A percentile compares a stretch with the other conserved stretches of the same genome.
Conservation (phyloP, 768 basidiomycete species). For the Amanita muscaria region DNA sequence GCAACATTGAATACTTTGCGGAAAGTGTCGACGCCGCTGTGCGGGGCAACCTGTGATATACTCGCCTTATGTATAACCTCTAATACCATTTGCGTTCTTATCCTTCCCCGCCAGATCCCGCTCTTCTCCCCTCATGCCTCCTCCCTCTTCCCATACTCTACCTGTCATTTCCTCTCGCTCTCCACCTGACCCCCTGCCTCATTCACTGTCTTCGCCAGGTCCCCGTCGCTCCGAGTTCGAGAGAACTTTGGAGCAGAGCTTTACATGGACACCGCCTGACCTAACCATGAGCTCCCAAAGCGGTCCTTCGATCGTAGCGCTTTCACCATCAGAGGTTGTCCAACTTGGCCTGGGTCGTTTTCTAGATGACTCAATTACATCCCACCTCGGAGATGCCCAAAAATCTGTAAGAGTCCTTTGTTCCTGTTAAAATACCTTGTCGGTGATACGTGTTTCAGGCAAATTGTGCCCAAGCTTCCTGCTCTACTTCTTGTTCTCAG, state of each 20-base stretch:
- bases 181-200: neutral
- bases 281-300: slow-evolving; percentile 4
- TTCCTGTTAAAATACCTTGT: too few species aligned
- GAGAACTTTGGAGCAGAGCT: slow-evolving; percentile 1
- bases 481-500: neutral
- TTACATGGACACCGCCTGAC: slow-evolving; percentile 2
- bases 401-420: neutral
- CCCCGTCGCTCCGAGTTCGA: neutral
- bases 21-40: slow-evolving; percentile 79
- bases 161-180: neutral
- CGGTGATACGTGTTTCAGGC: neutral
- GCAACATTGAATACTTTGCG: slow-evolving; percentile 87
- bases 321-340: slow-evolving; percentile 4
- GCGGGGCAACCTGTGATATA: slow-evolving; percentile 56
- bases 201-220: slow-evolving; percentile 1
- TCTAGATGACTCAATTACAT: neutral
- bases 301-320: slow-evolving; percentile 4
- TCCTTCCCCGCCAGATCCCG: neutral
- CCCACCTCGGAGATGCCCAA: neutral
- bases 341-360: slow-evolving; percentile 3
- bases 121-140: neutral
- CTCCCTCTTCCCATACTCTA: neutral
- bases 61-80: neutral
- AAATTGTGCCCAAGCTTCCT: neutral
- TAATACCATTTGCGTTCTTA: slow-evolving; percentile 7